Base-by-base conservation (phyloP, 2,329 filamentous ascomycete genomes). In the Epichloe amarillans region DNA sequence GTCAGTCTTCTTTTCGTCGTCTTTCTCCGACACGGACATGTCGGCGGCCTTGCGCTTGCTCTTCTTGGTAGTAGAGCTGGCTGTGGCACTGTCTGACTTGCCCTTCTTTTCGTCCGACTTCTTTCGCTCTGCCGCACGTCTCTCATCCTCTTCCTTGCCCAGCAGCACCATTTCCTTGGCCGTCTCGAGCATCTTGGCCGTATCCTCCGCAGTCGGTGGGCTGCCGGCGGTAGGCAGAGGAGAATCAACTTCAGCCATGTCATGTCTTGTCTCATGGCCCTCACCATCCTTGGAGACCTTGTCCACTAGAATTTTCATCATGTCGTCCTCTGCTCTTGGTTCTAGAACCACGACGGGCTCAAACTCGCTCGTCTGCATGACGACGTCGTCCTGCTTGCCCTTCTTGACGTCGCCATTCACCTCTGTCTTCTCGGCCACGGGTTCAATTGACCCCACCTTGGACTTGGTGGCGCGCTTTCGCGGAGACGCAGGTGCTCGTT, bases 101-200 rank as follows among this genome's bases (percentile, higher is more conserved):
- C 49, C 47, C 50, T 61, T 57, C 17, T 67, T 70, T 55, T 67
- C 71, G 23, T 67, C 65, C 26, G 62, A 64, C 11, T 63, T 64
- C 7, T 69, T 62, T 5, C 63, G 63, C 49, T 69, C 61, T 62
- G 73, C 68, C 51, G 75, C 35, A 7, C 62, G 62, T 8, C 69
- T 64, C 52, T 75, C 36, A 7, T 64, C 63, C 8, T 69, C 65
- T 64, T 74, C 69, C 55, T 76, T 71, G 54, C 77, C 77, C 53
- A 82, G 82, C 55, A 85, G 78, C 5, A 96, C 90, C 87, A 96
- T 95, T 58, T 83, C 80, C 69, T 84, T 88, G 35, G 93, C 93
- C 61, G 88, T 82, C 30, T 83, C 83, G 53, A 97, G 84, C 84
- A 96, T 89, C 50, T 83, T 79, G 52, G 85, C 77, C 1, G 89